phyloP scores from a whole-genome alignment of 345 rosid species.

The Linum trigynum region DNA sequence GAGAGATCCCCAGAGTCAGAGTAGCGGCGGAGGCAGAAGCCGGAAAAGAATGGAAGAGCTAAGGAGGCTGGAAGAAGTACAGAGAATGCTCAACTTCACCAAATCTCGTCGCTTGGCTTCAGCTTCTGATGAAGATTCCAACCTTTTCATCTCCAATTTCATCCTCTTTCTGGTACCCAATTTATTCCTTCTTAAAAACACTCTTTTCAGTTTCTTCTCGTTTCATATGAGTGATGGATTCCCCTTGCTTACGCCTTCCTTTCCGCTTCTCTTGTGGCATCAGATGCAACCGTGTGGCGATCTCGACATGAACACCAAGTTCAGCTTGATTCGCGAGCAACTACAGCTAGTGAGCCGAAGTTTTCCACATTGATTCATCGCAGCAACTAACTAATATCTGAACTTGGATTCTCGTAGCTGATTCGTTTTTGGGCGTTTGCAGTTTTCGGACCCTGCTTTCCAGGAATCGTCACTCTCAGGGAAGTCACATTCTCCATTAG shows the following conservation, averaged over 20 bases:
- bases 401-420: neutral
- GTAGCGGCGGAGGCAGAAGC: too few species aligned
- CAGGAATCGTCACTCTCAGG: slow-evolving; percentile 40
- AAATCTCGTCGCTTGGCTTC: slow-evolving; percentile 32
- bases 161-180: slow-evolving; percentile 45
- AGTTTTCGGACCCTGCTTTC: slow-evolving; percentile 44
- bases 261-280: neutral
- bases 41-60: slow-evolving; percentile 53
- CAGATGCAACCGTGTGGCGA: slow-evolving; percentile 67
- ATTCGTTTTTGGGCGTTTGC: neutral
- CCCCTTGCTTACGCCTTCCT: neutral
- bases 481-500: slow-evolving; percentile 11
- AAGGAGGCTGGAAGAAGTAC: slow-evolving; percentile 55
- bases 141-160: slow-evolving; percentile 60
- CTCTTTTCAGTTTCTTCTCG: neutral
- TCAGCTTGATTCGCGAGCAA: slow-evolving; percentile 29
- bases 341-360: slow-evolving; percentile 43
- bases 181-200: neutral
- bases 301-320: slow-evolving; percentile 39
- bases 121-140: slow-evolving; percentile 24
- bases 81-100: slow-evolving; percentile 42
- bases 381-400: neutral
- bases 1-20: too few species aligned
- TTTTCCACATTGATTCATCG: neutral
- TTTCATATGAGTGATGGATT: too few species aligned